Evolutionary conservation across 352 stramenopile genomes (phyloP), one percentile per base, ranked within the genome.

Genomic region (Aphanomyces astaci): DNA sequence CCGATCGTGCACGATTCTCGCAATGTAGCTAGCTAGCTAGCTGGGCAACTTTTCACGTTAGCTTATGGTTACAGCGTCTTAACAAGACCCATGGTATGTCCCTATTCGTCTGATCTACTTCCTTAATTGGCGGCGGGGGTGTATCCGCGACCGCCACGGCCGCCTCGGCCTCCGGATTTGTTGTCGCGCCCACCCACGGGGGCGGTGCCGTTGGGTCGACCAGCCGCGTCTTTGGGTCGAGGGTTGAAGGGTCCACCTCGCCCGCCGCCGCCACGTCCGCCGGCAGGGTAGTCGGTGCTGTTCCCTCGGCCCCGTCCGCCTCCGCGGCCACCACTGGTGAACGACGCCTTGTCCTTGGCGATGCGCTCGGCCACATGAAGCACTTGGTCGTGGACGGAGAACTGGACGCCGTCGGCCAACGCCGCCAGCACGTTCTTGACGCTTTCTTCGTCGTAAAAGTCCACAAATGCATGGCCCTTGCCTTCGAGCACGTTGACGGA

Each of bases 391-490:
- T 78, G 74, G 49, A 95, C 40, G 72, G 85, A 81, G 74, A 93
- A 89, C 68, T 83, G 75, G 36, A 76, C 82, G 17, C 72, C 75
- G 51, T 89, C 82, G 1, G 81, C 78, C 7, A 93, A 75, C 66
- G 79, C 86, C 22, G 80, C 78, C 51, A 59, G 30, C 22, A 59
- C 51, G 27, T 25, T 59, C 39, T 82, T 85, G 81, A 92, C 86
- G 67, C 79, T 87, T 59, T 90, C 82, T 65, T 88, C 63, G 51
- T 95, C 84, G 40, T 77, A 77, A 64, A 80, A 95, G 76, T 95
- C 86, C 32, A 95, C 82, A 63, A 93, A 95, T n/a, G 84, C 86
- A 57, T 81, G 92, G 66, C 80, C 80, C 40, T 85, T 86, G 56
- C 73, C 62, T 11, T 63, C 48, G 25, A 84, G 74, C 2, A 93